phyloP scores from a whole-genome alignment of 2,329 filamentous ascomycete species.

The Nothomitra cinnamomea region DNA sequence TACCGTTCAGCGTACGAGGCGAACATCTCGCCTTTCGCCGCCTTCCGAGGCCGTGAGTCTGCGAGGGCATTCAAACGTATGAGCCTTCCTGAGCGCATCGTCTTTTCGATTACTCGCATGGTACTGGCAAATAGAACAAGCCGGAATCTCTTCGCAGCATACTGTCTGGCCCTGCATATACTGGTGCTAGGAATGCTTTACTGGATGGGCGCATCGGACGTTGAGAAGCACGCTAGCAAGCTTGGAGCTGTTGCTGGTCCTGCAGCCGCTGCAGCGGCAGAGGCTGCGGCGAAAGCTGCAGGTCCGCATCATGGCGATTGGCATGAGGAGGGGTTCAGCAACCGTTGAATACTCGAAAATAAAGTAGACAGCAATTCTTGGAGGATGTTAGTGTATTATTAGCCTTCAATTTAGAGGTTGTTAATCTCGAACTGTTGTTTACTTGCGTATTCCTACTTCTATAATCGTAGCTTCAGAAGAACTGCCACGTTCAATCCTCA shows the following conservation, averaged over 20 bases:
- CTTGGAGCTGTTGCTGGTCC: slow-evolving; percentile 28
- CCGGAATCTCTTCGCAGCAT: slow-evolving; percentile 83
- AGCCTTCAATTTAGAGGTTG: neutral
- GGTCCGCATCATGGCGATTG: slow-evolving; percentile 14
- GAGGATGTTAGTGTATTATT: neutral
- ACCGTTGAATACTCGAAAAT: too few relatives aligned
- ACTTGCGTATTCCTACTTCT: neutral
- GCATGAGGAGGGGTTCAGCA: slow-evolving; percentile 21
- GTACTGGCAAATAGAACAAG: slow-evolving; percentile 80
- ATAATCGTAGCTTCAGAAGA: neutral
- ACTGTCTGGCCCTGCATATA: slow-evolving; percentile 76
- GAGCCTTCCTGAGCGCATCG: slow-evolving; percentile 75
- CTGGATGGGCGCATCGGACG: slow-evolving; percentile 56
- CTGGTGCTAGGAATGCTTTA: slow-evolving; percentile 78
- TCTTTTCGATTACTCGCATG: slow-evolving; percentile 81
- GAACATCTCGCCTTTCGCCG: slow-evolving; percentile 88
- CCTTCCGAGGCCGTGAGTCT: slow-evolving; percentile 85
- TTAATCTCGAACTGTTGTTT: neutral
- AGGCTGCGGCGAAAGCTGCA: slow-evolving; percentile 10
- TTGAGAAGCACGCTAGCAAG: slow-evolving; percentile 42
- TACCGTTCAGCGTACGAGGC: slow-evolving; percentile 90
- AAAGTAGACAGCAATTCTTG: neutral
- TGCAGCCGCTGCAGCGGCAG: slow-evolving; percentile 16
- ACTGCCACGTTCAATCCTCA: too few relatives aligned
- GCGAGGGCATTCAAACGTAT: slow-evolving; percentile 82